Conservation (phyloP, 1,284 basidiomycete genomes). For the Cerrena zonata region DNA sequence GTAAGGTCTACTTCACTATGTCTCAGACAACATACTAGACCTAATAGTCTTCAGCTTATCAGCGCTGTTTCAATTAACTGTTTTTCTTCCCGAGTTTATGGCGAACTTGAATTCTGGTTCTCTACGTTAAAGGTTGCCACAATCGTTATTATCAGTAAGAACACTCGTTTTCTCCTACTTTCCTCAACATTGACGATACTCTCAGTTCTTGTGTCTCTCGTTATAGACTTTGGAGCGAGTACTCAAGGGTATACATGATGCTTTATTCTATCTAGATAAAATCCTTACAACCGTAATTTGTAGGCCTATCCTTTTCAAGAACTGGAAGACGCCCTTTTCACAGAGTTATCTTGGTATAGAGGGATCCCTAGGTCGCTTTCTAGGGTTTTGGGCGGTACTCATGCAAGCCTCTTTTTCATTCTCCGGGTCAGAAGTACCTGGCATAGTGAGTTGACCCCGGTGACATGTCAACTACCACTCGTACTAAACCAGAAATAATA, state of each 20-base stretch:
- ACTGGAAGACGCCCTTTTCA: constrained; percentile 23
- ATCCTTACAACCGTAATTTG: background rate
- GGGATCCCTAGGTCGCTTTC: constrained; percentile 33
- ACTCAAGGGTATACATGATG: constrained; percentile 10
- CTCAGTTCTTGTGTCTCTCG: constrained; percentile 26
- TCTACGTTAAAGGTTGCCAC: constrained; percentile 35
- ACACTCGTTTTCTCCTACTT: background rate
- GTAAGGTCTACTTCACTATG: constrained; percentile 14
- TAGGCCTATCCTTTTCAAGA: constrained; percentile 17
- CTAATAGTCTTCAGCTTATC: constrained; percentile 53
- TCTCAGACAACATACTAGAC: background rate
- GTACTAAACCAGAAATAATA: constrained; percentile 4
- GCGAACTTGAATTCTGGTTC: constrained; percentile 35
- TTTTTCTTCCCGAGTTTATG: constrained; percentile 26
- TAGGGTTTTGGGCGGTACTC: constrained; percentile 45
- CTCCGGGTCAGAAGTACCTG: constrained; percentile 28
- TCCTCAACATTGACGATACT: background rate
- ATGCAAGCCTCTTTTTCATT: constrained; percentile 33
- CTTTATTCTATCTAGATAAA: background rate
- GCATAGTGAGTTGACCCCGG: constrained; percentile 20
- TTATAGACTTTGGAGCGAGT: constrained; percentile 27
- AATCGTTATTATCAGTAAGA: constrained; percentile 29
- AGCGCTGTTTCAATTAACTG: constrained; percentile 45
- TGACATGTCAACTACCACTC: background rate
- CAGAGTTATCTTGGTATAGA: constrained; percentile 22